Base-by-base conservation (phyloP, 352 stramenopile genomes). In the Phytophthora lateralis region DNA sequence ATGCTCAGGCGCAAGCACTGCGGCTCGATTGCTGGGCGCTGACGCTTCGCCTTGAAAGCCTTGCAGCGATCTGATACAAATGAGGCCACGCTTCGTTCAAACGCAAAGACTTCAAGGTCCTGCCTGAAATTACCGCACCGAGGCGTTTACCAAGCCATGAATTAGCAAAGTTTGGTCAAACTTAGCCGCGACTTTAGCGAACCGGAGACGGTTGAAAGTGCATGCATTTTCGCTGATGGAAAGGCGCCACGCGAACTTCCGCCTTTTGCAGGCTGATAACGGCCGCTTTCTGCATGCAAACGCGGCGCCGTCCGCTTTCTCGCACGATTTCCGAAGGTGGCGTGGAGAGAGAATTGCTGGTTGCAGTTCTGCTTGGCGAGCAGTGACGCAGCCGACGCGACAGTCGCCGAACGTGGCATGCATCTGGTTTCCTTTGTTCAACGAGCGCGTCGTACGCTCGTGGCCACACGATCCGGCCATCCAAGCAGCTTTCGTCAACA, bases 381-480 rank as follows among this genome's bases (percentile, higher is more conserved):
- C 2, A 11, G 60, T 69, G 60, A 69, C 60, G 60, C 56, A 8
- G 54, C 9, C 60, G 60, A 69, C 60, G 60, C 53, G 46, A 18
- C 60, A 55, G 60, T 48, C 39, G 39, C 45, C 54, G 54, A 64
- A 63, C 39, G 39, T 21, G 43, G 12, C 21, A 24, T 24, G 26
- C 60, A 68, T 39, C 53, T 68, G 60, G 30, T 59, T 66, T 50
- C 26, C 44, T 57, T 47, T 41, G 51, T 67, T 67, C 60, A 67
- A 67, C 37, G 48, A 45, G 47, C 32, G 47, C 53, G 14, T 43
- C 48, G 32, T 32, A 4, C 26, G 26, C 26, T 30, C 26, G 26
- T 30, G 50, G 35, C 58, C 49, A 66, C 58, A 60, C 58, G 58
- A 59, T 55, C 11, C 21, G 21, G 6, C 21, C 37, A 26, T 18